These are phyloP conservation scores for Debaryomyces subglobosus DNA, from an alignment of 1,139 yeast genomes.

Conservation along the genomic window DNA sequence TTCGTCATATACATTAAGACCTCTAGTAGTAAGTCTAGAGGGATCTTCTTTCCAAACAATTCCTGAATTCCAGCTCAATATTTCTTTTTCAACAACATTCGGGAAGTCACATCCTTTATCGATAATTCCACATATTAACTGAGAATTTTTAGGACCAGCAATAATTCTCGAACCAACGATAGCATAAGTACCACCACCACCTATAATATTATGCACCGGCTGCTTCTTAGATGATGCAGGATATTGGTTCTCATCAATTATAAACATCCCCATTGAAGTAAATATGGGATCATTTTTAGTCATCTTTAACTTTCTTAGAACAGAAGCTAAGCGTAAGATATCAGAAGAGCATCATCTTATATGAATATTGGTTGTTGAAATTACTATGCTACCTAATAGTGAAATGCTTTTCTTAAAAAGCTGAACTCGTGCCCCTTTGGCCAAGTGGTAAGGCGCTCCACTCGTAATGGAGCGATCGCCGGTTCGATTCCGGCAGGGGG, in stretches of 20 bases:
- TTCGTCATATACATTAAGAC: conserved; percentile 72
- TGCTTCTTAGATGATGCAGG: conserved; percentile 41
- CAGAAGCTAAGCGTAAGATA: neutral
- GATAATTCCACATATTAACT: conserved; percentile 63
- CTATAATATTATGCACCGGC: conserved; percentile 60
- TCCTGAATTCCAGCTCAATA: conserved; percentile 66
- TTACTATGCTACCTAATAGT: no score
- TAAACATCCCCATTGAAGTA: conserved; percentile 83
- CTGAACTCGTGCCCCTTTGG: conserved; percentile 43
- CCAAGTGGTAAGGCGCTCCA: conserved; percentile 62
- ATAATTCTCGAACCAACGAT: conserved; percentile 73
- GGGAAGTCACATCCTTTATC: conserved; percentile 88
- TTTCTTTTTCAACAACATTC: conserved; percentile 36
- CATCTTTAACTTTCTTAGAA: neutral
- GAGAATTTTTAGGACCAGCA: conserved; percentile 36
- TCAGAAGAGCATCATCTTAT: neutral
- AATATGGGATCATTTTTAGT: conserved; percentile 30
- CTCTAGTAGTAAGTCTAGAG: conserved; percentile 71
- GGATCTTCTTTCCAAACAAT: conserved; percentile 54
- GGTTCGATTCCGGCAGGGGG: conserved; percentile 60
- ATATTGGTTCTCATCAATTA: conserved; percentile 83
- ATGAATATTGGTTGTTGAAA: no score
- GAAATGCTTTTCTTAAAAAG: neutral
- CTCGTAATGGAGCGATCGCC: conserved; percentile 60
- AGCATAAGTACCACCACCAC: conserved; percentile 91